Conservation (phyloP, 2,329 filamentous ascomycete species). For the Pseudogymnoascus sp. region DNA sequence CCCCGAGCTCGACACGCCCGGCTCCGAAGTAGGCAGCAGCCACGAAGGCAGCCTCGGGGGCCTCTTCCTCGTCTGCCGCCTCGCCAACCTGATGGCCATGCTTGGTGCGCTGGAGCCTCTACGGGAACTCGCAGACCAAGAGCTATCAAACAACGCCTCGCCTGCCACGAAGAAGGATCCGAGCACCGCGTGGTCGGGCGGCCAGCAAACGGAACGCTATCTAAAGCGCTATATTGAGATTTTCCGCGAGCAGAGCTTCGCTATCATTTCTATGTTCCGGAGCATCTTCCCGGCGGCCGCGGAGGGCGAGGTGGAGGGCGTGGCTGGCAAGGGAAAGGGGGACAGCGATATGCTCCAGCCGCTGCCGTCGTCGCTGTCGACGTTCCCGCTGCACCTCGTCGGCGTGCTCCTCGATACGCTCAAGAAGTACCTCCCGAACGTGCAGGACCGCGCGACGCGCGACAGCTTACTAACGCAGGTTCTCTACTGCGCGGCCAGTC, state of each 20-base stretch:
- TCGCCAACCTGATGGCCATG: constrained; percentile 72
- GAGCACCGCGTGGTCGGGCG: constrained; percentile 53
- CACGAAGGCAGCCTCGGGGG: constrained; percentile 69
- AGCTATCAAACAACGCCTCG: constrained; percentile 45
- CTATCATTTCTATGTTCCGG: constrained; percentile 88
- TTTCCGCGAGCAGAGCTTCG: constrained; percentile 95
- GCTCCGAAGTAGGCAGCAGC: constrained; percentile 27
- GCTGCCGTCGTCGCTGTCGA: constrained; percentile 70
- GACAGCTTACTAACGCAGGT: constrained; percentile 91
- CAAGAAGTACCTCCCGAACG: constrained; percentile 68
- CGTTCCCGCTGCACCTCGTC: constrained; percentile 78
- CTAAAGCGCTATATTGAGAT: constrained; percentile 95
- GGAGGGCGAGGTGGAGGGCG: constrained; percentile 18
- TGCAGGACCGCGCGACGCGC: constrained; percentile 70
- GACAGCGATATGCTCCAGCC: constrained; percentile 44
- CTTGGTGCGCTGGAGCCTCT: constrained; percentile 80
- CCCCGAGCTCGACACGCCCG: constrained; percentile 60
- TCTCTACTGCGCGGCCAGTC: constrained; percentile 83
- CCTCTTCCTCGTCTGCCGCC: constrained; percentile 79
- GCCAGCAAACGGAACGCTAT: constrained; percentile 90
- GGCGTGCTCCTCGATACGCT: constrained; percentile 74
- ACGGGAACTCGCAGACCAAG: constrained; percentile 83
- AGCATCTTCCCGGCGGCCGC: constrained; percentile 69
- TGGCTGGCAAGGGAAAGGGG: constrained; percentile 19
- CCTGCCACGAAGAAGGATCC: constrained; percentile 38